Evolutionary conservation across 2,329 filamentous ascomycete species (phyloP).

Genomic region (Zymoseptoria passerinii): DNA sequence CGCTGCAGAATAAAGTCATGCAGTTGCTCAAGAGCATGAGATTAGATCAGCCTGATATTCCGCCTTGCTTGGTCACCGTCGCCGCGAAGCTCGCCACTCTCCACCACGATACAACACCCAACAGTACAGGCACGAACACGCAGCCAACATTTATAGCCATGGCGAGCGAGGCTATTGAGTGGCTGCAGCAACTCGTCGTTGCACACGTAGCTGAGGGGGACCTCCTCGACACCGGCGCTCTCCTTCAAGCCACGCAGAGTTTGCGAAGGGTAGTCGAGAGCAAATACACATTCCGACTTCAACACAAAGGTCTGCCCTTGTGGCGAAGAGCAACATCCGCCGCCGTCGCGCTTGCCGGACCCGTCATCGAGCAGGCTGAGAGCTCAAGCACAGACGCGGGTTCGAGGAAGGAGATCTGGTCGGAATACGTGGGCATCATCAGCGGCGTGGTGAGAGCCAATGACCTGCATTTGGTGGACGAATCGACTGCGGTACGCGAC

Average conservation of each 20-base stretch:
- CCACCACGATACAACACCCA: slow-evolving; percentile 46
- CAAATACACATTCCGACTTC: slow-evolving; percentile 70
- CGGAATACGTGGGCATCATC: slow-evolving; percentile 34
- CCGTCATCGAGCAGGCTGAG: slow-evolving; percentile 48
- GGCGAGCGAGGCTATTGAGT: slow-evolving; percentile 70
- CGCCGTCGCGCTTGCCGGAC: slow-evolving; percentile 58
- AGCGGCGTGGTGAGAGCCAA: slow-evolving; percentile 33
- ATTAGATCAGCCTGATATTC: slow-evolving; percentile 56
- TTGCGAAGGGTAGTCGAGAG: slow-evolving; percentile 62
- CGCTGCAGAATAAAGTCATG: slow-evolving; percentile 62
- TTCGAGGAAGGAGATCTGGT: slow-evolving; percentile 44
- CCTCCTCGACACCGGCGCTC: slow-evolving; percentile 61
- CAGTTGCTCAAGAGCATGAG: slow-evolving; percentile 60
- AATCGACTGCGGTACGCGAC: slow-evolving; percentile 38
- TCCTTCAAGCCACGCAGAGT: slow-evolving; percentile 57
- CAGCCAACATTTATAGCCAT: slow-evolving; percentile 82
- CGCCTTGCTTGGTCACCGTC: slow-evolving; percentile 59
- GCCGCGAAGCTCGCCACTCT: slow-evolving; percentile 64
- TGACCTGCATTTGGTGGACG: slow-evolving; percentile 24
- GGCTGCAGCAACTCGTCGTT: slow-evolving; percentile 55
- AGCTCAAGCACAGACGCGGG: slow-evolving; percentile 31
- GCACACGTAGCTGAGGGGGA: slow-evolving; percentile 54
- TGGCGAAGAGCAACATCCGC: slow-evolving; percentile 76
- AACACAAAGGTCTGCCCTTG: slow-evolving; percentile 60
- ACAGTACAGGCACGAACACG: slow-evolving; percentile 19